These are phyloP conservation scores for Spongiforma sp. DNA, from an alignment of 1,284 basidiomycete genomes.

Conservation along the genomic window DNA sequence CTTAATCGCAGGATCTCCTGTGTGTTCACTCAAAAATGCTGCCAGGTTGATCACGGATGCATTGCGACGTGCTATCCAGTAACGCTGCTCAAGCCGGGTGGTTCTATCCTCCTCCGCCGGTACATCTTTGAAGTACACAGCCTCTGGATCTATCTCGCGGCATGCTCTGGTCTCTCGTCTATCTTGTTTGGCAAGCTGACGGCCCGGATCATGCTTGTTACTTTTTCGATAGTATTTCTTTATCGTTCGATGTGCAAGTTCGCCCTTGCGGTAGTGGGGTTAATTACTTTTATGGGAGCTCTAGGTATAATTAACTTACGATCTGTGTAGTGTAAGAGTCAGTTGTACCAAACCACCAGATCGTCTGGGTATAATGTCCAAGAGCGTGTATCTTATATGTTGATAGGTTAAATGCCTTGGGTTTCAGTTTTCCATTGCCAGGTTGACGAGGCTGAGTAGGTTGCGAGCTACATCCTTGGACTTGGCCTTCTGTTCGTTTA, in stretches of 20 bases:
- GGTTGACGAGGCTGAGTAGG: too few species aligned
- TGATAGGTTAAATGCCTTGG: too few species aligned
- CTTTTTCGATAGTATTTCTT: not conserved
- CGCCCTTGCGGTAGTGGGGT: not conserved
- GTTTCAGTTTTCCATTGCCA: too few species aligned
- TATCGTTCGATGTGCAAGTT: not conserved
- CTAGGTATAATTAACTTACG: slow-evolving; percentile 17
- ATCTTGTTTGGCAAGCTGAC: slow-evolving; percentile 4
- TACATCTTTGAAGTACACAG: not conserved
- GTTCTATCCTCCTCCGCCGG: not conserved
- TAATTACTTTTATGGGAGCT: too few species aligned
- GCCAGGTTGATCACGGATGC: too few species aligned
- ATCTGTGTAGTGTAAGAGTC: too few species aligned
- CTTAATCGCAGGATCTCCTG: too few species aligned
- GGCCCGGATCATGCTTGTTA: not conserved
- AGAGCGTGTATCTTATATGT: too few species aligned
- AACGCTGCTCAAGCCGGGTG: too few species aligned
- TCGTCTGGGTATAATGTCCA: slow-evolving; percentile 16
- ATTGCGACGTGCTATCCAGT: too few species aligned
- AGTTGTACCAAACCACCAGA: slow-evolving; percentile 20
- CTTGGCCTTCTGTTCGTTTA: not conserved
- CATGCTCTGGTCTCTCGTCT: not conserved
- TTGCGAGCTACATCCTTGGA: too few species aligned
- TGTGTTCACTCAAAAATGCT: too few species aligned
- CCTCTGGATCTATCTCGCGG: not conserved